Percentiles rank a stretch among this genome's conserved stretches.
These are phyloP conservation scores for Chaetomidium leptoderma DNA, from an alignment of 495 filamentous ascomycete genomes.

Conservation along the genomic window DNA sequence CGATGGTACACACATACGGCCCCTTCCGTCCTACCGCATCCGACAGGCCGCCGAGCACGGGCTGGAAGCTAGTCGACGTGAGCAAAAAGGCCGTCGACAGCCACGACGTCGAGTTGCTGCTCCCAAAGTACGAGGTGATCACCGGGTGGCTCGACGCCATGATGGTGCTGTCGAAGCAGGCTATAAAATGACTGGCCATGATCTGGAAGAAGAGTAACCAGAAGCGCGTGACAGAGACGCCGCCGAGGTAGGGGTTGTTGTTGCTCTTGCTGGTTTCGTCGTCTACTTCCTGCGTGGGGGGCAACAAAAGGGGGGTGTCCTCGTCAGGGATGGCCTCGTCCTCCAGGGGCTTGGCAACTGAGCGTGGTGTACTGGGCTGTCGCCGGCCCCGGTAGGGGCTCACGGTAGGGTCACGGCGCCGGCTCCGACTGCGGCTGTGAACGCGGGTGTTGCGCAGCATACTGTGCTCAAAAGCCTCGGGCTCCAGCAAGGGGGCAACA, in stretches of 20 bases:
- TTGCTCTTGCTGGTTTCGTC: background rate
- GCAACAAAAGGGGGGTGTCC: slow-evolving; percentile 17
- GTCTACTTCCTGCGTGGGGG: background rate
- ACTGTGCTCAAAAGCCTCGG: slow-evolving; percentile 37
- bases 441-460: slow-evolving; percentile 33
- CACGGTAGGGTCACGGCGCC: background rate
- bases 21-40: slow-evolving; percentile 69
- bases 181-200: slow-evolving; percentile 38
- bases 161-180: slow-evolving; percentile 67
- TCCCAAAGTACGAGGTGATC: slow-evolving; percentile 73
- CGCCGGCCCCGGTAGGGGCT: slow-evolving; percentile 10
- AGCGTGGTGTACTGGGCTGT: background rate
- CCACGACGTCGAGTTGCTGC: slow-evolving; percentile 74
- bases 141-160: slow-evolving; percentile 81
- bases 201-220: slow-evolving; percentile 39
- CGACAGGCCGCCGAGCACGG: slow-evolving; percentile 66
- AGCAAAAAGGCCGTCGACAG: slow-evolving; percentile 73
- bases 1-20: slow-evolving; percentile 60
- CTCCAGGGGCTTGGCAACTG: background rate
- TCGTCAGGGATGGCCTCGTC: slow-evolving; percentile 9
- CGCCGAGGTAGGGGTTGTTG: slow-evolving; percentile 31
- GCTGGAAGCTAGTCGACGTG: slow-evolving; percentile 71
- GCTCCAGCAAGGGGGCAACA: slow-evolving; percentile 35
- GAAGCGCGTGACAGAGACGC: slow-evolving; percentile 36
- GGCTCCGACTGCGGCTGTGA: background rate